Evolutionary conservation across 164 flowering plant species (phyloP), one percentile per base, ranked within the genome.

Genomic region (Magnolia sinica): DNA sequence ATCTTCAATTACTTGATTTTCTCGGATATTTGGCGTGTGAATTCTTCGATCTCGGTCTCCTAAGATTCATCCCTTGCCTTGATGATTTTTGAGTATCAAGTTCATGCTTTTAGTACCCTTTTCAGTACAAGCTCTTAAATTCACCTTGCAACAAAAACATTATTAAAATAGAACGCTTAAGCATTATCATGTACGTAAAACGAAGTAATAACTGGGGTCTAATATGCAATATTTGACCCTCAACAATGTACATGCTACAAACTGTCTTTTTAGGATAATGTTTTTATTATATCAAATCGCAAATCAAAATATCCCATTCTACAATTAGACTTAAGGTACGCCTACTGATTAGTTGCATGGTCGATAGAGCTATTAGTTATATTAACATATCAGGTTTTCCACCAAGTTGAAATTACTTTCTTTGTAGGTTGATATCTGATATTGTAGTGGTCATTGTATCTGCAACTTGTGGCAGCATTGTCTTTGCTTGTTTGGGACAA

Each of bases 381-480:
- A 27, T 64, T 70, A 19, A 64, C 2, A 8, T 73, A 11, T 29
- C 49, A 66, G 61, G 77, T 76, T 70, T 68, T 79, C 22, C 70
- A 55, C 78, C 51, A 51, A 71, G 9, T 68, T 72, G 10, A 50
- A 23, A 51, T 58, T 67, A 74, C 68, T 31, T 74, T 64, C 29
- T 77, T 72, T 83, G 79, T 86, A 95, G 98, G 83, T 85, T 96
- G 85, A 96, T 96, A 84, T 89, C 94, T n/a, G 98, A 96, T 88
- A 83, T 96, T 73, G 97, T 94, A 29, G 91, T 96, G 73, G 98
- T 92, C 73, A 92, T 94, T 87, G 98, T 96, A 27, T 96, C 91
- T 77, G 99, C 97, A 82, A 87, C 98, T 78, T 92, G 95, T 86
- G 99, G 99, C 82, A 98, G 99, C 68, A 94, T 96, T 76, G 97